Percentiles rank a stretch among this genome's conserved stretches.
phyloP scores from a whole-genome alignment of 805 yeast genomes.

The Ogataea paraovalis region DNA sequence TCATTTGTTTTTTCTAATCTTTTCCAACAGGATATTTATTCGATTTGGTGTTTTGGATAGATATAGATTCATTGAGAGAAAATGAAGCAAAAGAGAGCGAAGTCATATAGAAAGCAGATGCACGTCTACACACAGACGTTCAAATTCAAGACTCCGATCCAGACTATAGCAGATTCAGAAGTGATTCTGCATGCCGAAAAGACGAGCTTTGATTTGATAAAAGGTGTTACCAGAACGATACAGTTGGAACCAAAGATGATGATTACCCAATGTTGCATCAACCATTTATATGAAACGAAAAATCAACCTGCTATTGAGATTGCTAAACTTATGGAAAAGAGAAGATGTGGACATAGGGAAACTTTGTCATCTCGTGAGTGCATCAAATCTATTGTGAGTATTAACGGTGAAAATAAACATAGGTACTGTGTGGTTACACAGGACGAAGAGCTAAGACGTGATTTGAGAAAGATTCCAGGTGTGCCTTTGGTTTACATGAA shows the following conservation, averaged over 20 bases:
- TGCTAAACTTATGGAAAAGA: conserved; percentile 83
- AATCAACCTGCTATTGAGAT: conserved; percentile 73
- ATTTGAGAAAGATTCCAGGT: conserved; percentile 77
- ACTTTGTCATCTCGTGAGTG: conserved; percentile 66
- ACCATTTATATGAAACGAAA: conserved; percentile 67
- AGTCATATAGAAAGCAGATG: conserved; percentile 90
- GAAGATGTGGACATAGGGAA: conserved; percentile 78
- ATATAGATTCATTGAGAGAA: too few species aligned
- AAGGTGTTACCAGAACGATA: conserved; percentile 73
- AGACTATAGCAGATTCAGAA: conserved; percentile 81
- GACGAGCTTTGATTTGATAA: conserved; percentile 72
- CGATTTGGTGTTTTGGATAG: too few species aligned
- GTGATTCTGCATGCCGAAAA: conserved; percentile 61
- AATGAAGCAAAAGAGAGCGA: conserved; percentile 97
- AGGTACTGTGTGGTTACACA: conserved; percentile 89
- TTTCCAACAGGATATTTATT: too few species aligned
- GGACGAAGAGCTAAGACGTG: conserved; percentile 61
- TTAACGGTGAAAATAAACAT: conserved; percentile 80
- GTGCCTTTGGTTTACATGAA: conserved; percentile 85
- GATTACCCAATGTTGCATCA: conserved; percentile 96
- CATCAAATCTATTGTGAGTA: conserved; percentile 60
- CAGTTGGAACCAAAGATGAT: conserved; percentile 84
- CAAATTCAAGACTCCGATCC: conserved; percentile 92
- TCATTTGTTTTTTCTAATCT: neutral
- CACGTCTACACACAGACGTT: conserved; percentile 78